These are phyloP conservation scores for Trichoderma reesei DNA, from an alignment of 495 filamentous ascomycete genomes.

Conservation along the genomic window DNA sequence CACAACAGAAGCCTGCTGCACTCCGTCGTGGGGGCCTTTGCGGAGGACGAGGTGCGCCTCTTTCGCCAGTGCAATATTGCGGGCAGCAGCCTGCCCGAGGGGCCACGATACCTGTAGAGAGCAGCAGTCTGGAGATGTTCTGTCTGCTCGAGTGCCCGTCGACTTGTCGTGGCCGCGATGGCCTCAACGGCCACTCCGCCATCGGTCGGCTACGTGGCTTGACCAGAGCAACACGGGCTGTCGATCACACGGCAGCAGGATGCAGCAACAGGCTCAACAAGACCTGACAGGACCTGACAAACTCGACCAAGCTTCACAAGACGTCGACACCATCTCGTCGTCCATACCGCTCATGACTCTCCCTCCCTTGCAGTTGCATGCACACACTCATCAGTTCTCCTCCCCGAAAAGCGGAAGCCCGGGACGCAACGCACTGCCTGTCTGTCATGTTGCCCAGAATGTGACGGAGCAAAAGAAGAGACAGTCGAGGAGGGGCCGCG, in stretches of 20 bases:
- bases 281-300: background rate
- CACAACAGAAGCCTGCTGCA: conserved; percentile 65
- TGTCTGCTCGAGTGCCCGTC: background rate
- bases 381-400: background rate
- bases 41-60: conserved; percentile 56
- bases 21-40: conserved; percentile 64
- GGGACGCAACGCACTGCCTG: background rate
- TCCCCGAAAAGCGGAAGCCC: background rate
- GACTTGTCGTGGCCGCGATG: background rate
- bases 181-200: background rate
- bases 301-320: background rate
- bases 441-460: background rate
- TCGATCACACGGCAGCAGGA: background rate
- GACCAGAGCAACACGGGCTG: background rate
- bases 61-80: conserved; percentile 72
- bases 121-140: background rate
- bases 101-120: conserved; percentile 21
- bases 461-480: background rate
- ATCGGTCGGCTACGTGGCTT: background rate
- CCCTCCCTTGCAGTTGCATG: background rate
- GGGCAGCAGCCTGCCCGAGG: conserved; percentile 43
- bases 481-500: background rate
- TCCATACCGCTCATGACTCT: background rate
- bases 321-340: background rate
- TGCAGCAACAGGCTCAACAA: background rate